Evolutionary conservation across 306 rosid species (phyloP).

Genomic region (Rosa lucieae): DNA sequence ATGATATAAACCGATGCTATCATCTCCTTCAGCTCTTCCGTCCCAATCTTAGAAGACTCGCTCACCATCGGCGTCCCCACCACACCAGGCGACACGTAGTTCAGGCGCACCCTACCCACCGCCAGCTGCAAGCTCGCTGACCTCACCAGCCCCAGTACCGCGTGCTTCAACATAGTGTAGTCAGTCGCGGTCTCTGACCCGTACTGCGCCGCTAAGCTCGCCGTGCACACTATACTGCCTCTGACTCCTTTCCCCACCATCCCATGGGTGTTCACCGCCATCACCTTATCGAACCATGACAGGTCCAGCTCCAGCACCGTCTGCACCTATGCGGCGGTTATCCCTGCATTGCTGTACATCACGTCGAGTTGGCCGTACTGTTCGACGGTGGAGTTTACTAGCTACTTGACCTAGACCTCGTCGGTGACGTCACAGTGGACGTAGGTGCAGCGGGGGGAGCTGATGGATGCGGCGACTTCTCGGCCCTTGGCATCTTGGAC

Average conservation of each 20-base stretch:
- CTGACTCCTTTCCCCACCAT: neutral
- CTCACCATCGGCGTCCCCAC: neutral
- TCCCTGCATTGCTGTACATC: conserved; percentile 30
- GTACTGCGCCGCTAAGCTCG: conserved; percentile 24
- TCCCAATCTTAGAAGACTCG: too few relatives aligned
- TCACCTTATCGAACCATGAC: neutral
- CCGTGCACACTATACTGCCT: conserved; percentile 52
- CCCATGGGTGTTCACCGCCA: neutral
- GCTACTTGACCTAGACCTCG: neutral
- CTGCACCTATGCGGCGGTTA: neutral
- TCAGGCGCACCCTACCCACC: conserved; percentile 26
- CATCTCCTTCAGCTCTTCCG: too few relatives aligned
- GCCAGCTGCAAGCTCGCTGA: conserved; percentile 36
- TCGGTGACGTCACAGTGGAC: neutral
- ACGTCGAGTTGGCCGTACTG: conserved; percentile 21
- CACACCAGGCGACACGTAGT: conserved; percentile 22
- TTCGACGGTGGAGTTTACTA: conserved; percentile 4
- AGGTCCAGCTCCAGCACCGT: conserved; percentile 12
- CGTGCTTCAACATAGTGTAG: conserved; percentile 39
- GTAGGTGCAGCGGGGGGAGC: neutral
- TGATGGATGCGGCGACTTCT: neutral
- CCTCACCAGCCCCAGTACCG: conserved; percentile 34
- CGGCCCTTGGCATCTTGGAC: conserved; percentile 18
- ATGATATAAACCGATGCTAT: too few relatives aligned
- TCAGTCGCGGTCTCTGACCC: neutral